Conservation (phyloP, 1,284 basidiomycete genomes). For the Moesziomyces aphidis region DNA sequence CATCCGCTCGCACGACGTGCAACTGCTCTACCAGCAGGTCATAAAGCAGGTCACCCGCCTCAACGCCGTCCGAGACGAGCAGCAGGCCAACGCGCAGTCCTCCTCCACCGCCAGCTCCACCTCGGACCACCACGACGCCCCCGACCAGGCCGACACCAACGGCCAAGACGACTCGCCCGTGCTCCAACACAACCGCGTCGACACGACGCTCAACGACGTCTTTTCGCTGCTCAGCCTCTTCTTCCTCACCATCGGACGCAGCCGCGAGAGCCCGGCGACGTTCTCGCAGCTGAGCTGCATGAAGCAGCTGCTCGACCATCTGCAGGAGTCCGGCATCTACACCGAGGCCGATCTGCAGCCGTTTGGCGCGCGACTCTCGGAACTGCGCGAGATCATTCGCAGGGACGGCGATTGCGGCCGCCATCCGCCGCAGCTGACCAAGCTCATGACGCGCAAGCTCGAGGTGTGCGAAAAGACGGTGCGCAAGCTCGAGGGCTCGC, state of each 20-base stretch:
- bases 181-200: slow-evolving; percentile 61
- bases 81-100: slow-evolving; percentile 39
- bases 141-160: slow-evolving; percentile 16
- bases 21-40: slow-evolving; percentile 90
- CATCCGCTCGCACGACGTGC: slow-evolving; percentile 92
- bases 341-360: slow-evolving; percentile 66
- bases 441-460: slow-evolving; percentile 88
- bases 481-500: slow-evolving; percentile 58
- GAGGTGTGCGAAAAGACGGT: slow-evolving; percentile 78
- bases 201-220: slow-evolving; percentile 67
- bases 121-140: slow-evolving; percentile 37
- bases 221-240: slow-evolving; percentile 66
- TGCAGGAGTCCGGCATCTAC: slow-evolving; percentile 66
- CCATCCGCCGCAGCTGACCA: slow-evolving; percentile 87
- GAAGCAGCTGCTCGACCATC: slow-evolving; percentile 67
- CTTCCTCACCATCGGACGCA: slow-evolving; percentile 67
- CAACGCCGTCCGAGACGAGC: slow-evolving; percentile 85
- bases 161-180: slow-evolving; percentile 45
- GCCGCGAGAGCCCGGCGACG: slow-evolving; percentile 63
- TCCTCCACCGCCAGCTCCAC: slow-evolving; percentile 36
- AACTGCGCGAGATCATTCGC: slow-evolving; percentile 64
- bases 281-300: slow-evolving; percentile 66
- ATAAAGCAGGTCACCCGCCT: slow-evolving; percentile 95
- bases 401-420: slow-evolving; percentile 75
- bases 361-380: slow-evolving; percentile 58